Evolutionary conservation across 169 alveolate species (phyloP).

Genomic region (Miamiensis avidus): DNA sequence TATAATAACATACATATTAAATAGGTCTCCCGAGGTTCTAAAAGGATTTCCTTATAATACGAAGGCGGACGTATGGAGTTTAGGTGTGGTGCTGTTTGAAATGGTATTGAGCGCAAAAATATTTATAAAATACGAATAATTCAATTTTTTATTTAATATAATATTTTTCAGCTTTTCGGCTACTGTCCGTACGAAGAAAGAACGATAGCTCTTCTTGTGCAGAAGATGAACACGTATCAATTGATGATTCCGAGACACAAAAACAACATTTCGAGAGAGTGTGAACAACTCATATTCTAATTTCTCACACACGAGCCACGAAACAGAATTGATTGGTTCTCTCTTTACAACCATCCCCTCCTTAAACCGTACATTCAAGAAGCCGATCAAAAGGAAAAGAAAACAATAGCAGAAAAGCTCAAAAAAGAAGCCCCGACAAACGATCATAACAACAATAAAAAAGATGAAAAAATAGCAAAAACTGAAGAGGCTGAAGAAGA

Average conservation of each 20-base stretch:
- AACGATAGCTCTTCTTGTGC: neutral
- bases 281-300: slow-evolving; percentile 12
- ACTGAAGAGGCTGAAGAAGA: too few species aligned
- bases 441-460: too few species aligned
- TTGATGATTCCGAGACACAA: slow-evolving; percentile 18
- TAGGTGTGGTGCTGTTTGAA: slow-evolving; percentile 76
- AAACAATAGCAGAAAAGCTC: neutral
- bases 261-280: slow-evolving; percentile 9
- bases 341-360: neutral
- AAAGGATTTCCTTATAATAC: slow-evolving; percentile 66
- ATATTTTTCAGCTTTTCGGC: neutral
- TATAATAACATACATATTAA: too few species aligned
- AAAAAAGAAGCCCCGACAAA: too few species aligned
- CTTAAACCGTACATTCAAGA: neutral
- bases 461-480: too few species aligned
- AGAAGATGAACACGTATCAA: slow-evolving; percentile 1
- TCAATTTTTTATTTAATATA: too few species aligned
- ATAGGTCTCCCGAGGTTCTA: slow-evolving; percentile 74
- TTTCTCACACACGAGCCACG: slow-evolving; percentile 39
- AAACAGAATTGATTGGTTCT: slow-evolving; percentile 36
- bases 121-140: slow-evolving; percentile 7
- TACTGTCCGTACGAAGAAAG: slow-evolving; percentile 24
- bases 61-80: slow-evolving; percentile 83
- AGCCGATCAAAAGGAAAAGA: neutral
- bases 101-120: slow-evolving; percentile 33